Evolutionary conservation across 2,329 filamentous ascomycete species (phyloP).

Genomic region (Ophiostoma piceae): DNA sequence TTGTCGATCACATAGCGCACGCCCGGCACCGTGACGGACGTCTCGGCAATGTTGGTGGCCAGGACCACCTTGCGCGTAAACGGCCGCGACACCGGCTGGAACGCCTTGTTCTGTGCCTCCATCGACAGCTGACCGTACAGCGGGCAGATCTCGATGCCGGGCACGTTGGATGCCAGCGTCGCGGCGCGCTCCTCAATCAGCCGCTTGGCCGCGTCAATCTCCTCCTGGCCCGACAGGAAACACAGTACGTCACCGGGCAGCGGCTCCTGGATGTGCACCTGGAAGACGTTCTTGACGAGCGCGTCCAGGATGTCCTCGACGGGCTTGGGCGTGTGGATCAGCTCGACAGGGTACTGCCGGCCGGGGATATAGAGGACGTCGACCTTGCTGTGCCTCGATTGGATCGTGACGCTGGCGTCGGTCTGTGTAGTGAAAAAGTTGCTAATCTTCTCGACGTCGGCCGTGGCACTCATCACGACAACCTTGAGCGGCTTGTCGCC

Average conservation of each 20-base stretch:
- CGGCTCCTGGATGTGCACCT: conserved; percentile 80
- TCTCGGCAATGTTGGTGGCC: conserved; percentile 97
- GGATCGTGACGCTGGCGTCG: background rate
- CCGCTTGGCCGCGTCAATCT: conserved; percentile 76
- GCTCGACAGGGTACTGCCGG: conserved; percentile 78
- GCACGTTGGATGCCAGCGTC: conserved; percentile 67
- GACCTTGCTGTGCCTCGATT: conserved; percentile 28
- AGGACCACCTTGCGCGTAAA: conserved; percentile 83
- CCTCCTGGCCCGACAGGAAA: conserved; percentile 88
- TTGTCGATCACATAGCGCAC: conserved; percentile 88
- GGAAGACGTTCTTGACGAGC: conserved; percentile 74
- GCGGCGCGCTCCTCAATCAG: conserved; percentile 74
- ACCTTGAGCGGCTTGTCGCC: conserved; percentile 72
- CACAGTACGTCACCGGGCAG: conserved; percentile 91
- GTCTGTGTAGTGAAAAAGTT: conserved; percentile 60
- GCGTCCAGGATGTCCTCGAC: conserved; percentile 78
- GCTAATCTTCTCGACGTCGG: conserved; percentile 73
- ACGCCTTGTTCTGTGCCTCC: conserved; percentile 78
- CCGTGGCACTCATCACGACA: conserved; percentile 94
- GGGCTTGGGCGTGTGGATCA: conserved; percentile 66
- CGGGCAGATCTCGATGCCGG: conserved; percentile 67
- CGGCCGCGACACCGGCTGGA: conserved; percentile 65
- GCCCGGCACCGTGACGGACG: conserved; percentile 90
- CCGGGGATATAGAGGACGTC: conserved; percentile 67
- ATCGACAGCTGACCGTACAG: conserved; percentile 88